These are phyloP conservation scores for Pelargonium fulgidum DNA, from an alignment of 441 rosid genomes.

Conservation along the genomic window DNA sequence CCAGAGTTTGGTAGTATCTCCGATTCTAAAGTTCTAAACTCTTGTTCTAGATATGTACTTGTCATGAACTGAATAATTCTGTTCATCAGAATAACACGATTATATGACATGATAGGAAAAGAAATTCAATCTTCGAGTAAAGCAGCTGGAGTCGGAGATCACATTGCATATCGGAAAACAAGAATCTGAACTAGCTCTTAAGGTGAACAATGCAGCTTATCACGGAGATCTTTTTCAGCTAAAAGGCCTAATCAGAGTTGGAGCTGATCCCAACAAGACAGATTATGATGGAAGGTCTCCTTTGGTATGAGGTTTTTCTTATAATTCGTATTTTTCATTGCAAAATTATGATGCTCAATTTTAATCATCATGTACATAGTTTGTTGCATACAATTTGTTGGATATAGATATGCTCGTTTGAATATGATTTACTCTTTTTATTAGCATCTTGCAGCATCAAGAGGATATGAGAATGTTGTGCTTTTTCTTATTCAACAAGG, in stretches of 20 bases:
- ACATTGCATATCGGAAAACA: constrained; percentile 82
- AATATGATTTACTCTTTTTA: constrained; percentile 14
- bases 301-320: constrained; percentile 41
- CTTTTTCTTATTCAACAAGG: constrained; percentile 57
- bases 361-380: too few species aligned
- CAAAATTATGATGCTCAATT: too few species aligned
- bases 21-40: neutral
- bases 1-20: too few species aligned
- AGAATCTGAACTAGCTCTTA: constrained; percentile 89
- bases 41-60: neutral
- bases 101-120: constrained; percentile 47
- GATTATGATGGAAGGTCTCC: constrained; percentile 94
- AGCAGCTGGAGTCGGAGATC: constrained; percentile 72
- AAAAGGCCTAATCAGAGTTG: constrained; percentile 65
- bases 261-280: constrained; percentile 78
- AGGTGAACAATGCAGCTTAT: constrained; percentile 72
- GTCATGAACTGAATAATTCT: neutral
- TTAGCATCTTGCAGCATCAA: constrained; percentile 92
- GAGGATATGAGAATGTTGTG: constrained; percentile 69
- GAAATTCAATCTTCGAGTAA: constrained; percentile 52
- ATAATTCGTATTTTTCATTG: neutral
- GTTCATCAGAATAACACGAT: neutral
- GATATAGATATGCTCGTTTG: neutral
- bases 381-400: too few species aligned
- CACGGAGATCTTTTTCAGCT: constrained; percentile 78